Percentiles rank a stretch among this genome's conserved stretches.
Evolutionary conservation across 2,329 filamentous ascomycete species (phyloP).

Genomic region (Nigrospora osmanthi): DNA sequence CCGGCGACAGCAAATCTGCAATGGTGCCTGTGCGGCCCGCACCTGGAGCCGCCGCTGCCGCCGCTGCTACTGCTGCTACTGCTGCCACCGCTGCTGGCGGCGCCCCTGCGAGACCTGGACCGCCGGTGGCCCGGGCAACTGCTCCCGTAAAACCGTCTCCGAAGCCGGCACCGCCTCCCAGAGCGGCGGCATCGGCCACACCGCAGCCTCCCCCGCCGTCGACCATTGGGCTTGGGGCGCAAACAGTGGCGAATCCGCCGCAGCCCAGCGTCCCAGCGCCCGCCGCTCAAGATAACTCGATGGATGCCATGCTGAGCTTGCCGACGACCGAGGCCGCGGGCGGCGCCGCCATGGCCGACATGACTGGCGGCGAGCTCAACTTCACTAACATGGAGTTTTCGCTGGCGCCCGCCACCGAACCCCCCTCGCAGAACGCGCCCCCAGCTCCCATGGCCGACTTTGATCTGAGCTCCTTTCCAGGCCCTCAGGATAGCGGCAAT

Average conservation of each 20-base stretch:
- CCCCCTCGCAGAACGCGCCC: conserved; percentile 16
- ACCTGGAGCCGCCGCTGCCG: background rate
- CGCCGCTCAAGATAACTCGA: conserved; percentile 11
- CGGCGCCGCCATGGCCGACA: conserved; percentile 7
- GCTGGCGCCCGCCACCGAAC: conserved; percentile 33
- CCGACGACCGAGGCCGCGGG: conserved; percentile 6
- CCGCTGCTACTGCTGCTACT: background rate
- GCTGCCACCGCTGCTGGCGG: background rate
- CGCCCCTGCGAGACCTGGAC: conserved; percentile 12
- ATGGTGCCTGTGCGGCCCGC: background rate
- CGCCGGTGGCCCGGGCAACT: conserved; percentile 4
- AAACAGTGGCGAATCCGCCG: conserved; percentile 14
- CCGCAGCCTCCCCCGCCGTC: conserved; percentile 8
- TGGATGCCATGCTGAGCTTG: conserved; percentile 9
- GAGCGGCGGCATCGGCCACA: conserved; percentile 17
- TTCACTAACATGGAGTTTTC: conserved; percentile 53
- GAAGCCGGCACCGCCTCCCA: conserved; percentile 13
- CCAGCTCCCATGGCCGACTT: conserved; percentile 30
- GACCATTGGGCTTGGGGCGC: conserved; percentile 2
- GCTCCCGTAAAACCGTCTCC: conserved; percentile 17
- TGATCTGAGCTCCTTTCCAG: conserved; percentile 34
- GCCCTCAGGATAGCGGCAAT: conserved; percentile 15
- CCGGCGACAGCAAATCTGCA: conserved; percentile 12
- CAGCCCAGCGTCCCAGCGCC: conserved; percentile 5
- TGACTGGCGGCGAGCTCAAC: conserved; percentile 30